Percentiles rank a stretch among this genome's conserved stretches.
These are phyloP conservation scores for Wickerhamiella kurtzmanii DNA, from an alignment of 805 yeast species.

Conservation along the genomic window DNA sequence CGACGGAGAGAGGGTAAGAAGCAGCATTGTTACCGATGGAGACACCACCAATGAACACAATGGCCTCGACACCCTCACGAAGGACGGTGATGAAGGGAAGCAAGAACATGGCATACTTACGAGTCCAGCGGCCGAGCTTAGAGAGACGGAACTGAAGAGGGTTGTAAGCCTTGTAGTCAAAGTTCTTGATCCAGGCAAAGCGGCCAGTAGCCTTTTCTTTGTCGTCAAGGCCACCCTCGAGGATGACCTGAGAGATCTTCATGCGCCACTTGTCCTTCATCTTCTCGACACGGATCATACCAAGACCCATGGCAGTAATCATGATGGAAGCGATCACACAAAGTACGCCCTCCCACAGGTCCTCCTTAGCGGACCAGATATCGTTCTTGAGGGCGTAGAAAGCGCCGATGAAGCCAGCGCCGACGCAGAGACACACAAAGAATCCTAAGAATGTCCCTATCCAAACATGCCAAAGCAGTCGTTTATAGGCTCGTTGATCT, in stretches of 20 bases:
- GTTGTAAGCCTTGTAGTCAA: constrained; percentile 14
- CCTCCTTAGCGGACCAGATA: constrained; percentile 79
- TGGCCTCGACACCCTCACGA: constrained; percentile 96
- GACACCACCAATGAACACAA: constrained; percentile 82
- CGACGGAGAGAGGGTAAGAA: constrained; percentile 88
- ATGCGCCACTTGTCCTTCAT: constrained; percentile 96
- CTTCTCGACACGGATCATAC: constrained; percentile 89
- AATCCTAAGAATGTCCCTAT: constrained; percentile 63
- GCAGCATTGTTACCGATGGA: constrained; percentile 54
- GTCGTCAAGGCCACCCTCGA: constrained; percentile 30
- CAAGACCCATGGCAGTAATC: constrained; percentile 90
- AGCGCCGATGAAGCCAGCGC: constrained; percentile 90
- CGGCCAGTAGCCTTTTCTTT: constrained; percentile 13
- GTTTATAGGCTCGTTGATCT: constrained; percentile 37
- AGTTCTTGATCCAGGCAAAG: constrained; percentile 10
- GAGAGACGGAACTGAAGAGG: constrained; percentile 16
- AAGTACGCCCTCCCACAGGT: constrained; percentile 93
- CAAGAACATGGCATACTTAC: constrained; percentile 77
- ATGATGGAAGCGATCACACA: constrained; percentile 79
- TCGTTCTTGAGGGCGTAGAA: constrained; percentile 70
- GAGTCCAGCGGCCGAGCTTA: constrained; percentile 29
- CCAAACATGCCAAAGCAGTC: constrained; percentile 74
- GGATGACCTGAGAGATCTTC: constrained; percentile 74
- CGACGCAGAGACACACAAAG: constrained; percentile 64
- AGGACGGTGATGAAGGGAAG: constrained; percentile 82